Conservation (phyloP, 768 basidiomycete species). For the Tulasnella sp. region DNA sequence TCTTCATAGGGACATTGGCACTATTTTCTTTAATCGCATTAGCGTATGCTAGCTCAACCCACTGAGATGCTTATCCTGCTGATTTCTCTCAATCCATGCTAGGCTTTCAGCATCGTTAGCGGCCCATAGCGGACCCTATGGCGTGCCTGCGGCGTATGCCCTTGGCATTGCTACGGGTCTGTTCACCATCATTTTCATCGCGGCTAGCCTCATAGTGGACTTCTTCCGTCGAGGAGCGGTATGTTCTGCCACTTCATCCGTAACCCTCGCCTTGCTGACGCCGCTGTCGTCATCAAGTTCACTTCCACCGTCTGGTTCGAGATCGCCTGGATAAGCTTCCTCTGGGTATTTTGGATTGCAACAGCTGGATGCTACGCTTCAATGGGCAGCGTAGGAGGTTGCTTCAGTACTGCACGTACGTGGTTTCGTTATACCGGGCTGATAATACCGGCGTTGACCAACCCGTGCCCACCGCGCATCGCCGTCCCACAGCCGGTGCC, state of each 20-base stretch:
- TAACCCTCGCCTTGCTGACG: not conserved
- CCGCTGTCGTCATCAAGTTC: not conserved
- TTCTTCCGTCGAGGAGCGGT: not conserved
- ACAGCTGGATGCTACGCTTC: not conserved
- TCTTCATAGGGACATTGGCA: not conserved
- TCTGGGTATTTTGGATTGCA: not conserved
- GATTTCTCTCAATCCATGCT: not conserved
- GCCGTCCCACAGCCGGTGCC: not conserved
- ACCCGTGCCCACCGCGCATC: not conserved
- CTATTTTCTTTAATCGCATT: not conserved
- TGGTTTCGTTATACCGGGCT: not conserved
- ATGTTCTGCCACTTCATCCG: not conserved
- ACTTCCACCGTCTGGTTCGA: not conserved
- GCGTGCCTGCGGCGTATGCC: not conserved
- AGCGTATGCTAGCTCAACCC: not conserved
- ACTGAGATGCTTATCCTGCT: not conserved
- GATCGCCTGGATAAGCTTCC: conserved; percentile 2
- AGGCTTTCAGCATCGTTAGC: not conserved
- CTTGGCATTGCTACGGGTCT: not conserved
- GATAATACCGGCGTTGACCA: not conserved
- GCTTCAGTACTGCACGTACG: not conserved
- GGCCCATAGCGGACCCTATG: not conserved
- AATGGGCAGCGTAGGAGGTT: not conserved
- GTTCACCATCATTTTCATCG: not conserved
- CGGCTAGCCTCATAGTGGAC: not conserved